Percentiles rank a stretch among this genome's conserved stretches.
phyloP scores from a whole-genome alignment of 23 red algal genomes.

The Gracilaria gracilis region DNA sequence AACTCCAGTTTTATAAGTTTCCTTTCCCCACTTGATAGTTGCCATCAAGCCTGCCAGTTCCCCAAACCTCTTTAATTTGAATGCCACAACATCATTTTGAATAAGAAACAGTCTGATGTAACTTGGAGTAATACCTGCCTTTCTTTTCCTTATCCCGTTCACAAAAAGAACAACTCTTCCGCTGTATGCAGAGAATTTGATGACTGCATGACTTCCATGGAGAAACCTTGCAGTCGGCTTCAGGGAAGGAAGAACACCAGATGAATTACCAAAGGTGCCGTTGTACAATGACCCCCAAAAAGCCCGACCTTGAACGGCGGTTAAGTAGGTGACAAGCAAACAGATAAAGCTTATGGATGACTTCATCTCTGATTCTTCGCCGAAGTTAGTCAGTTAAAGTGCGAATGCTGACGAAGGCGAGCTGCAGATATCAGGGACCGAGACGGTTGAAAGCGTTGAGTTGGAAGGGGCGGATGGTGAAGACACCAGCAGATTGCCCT shows the following conservation, averaged over 20 bases:
- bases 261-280: background rate
- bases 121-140: slow-evolving; percentile 1
- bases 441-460: background rate
- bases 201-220: slow-evolving; percentile 1
- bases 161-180: background rate
- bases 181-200: slow-evolving; percentile 29
- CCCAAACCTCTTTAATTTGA: slow-evolving; percentile 16
- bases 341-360: background rate
- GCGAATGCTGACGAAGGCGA: background rate
- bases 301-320: background rate
- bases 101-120: background rate
- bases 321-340: background rate
- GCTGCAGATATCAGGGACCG: background rate
- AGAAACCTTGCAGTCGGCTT: background rate
- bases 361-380: background rate
- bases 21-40: slow-evolving; percentile 5
- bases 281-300: slow-evolving; percentile 1
- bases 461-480: background rate
- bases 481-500: background rate
- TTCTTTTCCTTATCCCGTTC: slow-evolving; percentile 12
- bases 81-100: slow-evolving; percentile 34
- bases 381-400: background rate
- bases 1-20: background rate
- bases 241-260: slow-evolving; percentile 3
- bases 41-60: slow-evolving; percentile 18